A percentile compares a stretch with the other conserved stretches of the same genome.
phyloP scores from a whole-genome alignment of 805 yeast species.

The Sporopachydermia quercuum region DNA sequence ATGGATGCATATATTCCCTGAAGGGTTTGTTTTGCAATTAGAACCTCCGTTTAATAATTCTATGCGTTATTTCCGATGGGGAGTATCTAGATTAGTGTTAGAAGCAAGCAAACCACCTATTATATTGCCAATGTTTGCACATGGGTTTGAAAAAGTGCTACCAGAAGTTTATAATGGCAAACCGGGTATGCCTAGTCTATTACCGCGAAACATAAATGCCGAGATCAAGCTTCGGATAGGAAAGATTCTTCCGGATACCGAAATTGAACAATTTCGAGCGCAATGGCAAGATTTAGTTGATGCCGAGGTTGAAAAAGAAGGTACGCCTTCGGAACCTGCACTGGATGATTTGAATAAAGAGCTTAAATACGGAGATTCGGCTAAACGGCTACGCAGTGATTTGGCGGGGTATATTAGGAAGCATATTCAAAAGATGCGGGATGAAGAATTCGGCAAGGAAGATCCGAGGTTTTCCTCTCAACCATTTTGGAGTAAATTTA shows the following conservation, averaged over 20 bases:
- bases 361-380: constrained; percentile 49
- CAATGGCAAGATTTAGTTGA: constrained; percentile 56
- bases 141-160: constrained; percentile 76
- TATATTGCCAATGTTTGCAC: constrained; percentile 70
- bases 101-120: constrained; percentile 79
- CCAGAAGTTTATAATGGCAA: constrained; percentile 57
- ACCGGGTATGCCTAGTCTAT: constrained; percentile 35
- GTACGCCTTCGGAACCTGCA: constrained; percentile 12
- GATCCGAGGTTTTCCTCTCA: constrained; percentile 57
- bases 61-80: constrained; percentile 95
- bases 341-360: constrained; percentile 40
- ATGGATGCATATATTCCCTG: constrained; percentile 94
- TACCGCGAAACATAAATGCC: constrained; percentile 52
- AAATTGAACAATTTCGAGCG: constrained; percentile 43
- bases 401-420: constrained; percentile 53
- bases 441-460: constrained; percentile 33
- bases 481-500: constrained; percentile 60
- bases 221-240: constrained; percentile 62
- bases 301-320: constrained; percentile 34
- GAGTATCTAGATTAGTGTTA: constrained; percentile 67
- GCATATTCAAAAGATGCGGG: constrained; percentile 5
- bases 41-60: constrained; percentile 69
- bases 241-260: constrained; percentile 43
- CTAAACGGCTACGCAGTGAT: constrained; percentile 48
- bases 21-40: constrained; percentile 81